These are phyloP conservation scores for Polyporus arcularius DNA, from an alignment of 768 basidiomycete species.

Conservation along the genomic window DNA sequence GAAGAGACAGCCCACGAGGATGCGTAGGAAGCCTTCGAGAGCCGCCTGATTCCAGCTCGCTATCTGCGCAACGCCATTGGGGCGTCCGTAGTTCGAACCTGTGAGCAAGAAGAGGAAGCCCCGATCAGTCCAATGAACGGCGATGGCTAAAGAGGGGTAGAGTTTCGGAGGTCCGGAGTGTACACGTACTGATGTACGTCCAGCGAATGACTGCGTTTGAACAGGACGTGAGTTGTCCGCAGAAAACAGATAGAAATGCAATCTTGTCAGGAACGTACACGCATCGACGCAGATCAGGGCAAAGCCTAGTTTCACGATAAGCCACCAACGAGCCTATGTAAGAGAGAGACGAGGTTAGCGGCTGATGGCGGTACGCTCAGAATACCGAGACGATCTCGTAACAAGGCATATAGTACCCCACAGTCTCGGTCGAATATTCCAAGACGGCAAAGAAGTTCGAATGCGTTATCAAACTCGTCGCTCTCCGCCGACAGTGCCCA, in stretches of 20 bases:
- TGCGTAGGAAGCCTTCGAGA: slow-evolving; percentile 50
- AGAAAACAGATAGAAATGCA: neutral
- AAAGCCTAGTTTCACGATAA: slow-evolving; percentile 59
- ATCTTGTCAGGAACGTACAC: slow-evolving; percentile 47
- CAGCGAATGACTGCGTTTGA: slow-evolving; percentile 80
- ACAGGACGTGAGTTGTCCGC: slow-evolving; percentile 1
- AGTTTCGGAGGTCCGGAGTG: neutral
- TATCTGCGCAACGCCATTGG: slow-evolving; percentile 16
- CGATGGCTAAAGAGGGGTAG: neutral
- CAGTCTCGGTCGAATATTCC: no score
- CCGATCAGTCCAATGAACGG: neutral
- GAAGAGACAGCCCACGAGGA: slow-evolving; percentile 64
- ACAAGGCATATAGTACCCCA: no score
- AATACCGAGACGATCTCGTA: no score
- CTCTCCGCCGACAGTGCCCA: no score
- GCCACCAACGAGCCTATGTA: slow-evolving; percentile 56
- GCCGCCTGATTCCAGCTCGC: slow-evolving; percentile 55
- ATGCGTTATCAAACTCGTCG: no score
- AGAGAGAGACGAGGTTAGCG: neutral
- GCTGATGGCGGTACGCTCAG: no score
- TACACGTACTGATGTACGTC: slow-evolving; percentile 63
- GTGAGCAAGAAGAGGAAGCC: neutral
- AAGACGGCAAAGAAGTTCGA: neutral
- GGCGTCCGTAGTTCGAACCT: slow-evolving; percentile 9
- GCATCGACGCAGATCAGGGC: slow-evolving; percentile 68